Conservation (phyloP, 148 eudicot species). For the Cornus controversa region DNA sequence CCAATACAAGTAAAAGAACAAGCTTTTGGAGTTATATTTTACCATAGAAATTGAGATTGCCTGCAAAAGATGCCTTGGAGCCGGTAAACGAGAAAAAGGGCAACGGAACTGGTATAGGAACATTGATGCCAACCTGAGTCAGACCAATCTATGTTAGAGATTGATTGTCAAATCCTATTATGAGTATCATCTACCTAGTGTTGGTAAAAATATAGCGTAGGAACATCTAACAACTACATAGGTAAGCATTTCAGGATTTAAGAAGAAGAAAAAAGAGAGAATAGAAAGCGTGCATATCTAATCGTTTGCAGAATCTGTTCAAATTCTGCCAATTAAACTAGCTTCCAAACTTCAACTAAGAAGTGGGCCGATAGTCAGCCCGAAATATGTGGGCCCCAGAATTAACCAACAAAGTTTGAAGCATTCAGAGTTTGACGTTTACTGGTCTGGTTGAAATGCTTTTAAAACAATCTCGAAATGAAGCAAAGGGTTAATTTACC, state of each 20-base stretch:
- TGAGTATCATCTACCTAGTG: neutral
- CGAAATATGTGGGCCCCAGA: neutral
- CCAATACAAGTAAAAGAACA: neutral
- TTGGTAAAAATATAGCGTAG: neutral
- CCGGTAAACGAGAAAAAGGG: conserved; percentile 98
- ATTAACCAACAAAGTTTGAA: neutral
- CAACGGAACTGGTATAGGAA: conserved; percentile 94
- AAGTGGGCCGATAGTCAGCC: neutral
- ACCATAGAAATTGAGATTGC: conserved; percentile 99
- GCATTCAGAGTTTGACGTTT: neutral
- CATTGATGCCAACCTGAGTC: conserved; percentile 90
- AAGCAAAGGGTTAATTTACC: conserved; percentile 39
- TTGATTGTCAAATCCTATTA: neutral
- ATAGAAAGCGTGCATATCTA: neutral
- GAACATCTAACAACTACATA: neutral
- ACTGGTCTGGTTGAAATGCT: neutral
- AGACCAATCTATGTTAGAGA: conserved; percentile 4
- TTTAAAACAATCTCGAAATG: neutral
- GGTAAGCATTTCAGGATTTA: neutral
- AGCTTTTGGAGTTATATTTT: conserved; percentile 4
- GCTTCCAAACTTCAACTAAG: neutral
- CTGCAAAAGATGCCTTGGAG: conserved; percentile 95
- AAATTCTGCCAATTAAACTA: neutral
- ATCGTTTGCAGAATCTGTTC: neutral
- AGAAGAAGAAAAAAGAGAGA: neutral